Conservation (phyloP, 257 asterid species). For the Solanum pimpinellifolium region DNA sequence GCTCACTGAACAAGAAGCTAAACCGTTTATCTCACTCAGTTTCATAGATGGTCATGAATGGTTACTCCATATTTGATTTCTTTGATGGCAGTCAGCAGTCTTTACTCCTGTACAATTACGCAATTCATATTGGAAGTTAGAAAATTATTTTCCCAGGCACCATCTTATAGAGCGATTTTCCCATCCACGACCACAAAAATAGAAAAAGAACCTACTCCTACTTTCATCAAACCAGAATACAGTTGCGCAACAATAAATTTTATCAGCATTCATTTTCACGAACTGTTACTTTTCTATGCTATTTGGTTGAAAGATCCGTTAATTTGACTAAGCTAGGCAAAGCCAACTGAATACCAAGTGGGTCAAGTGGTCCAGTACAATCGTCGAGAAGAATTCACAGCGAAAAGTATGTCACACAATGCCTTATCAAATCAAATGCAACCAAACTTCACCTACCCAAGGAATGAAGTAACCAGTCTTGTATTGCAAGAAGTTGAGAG, state of each 20-base stretch:
- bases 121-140: background rate
- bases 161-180: background rate
- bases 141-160: background rate
- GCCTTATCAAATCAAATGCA: background rate
- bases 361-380: background rate
- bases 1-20: slow-evolving; percentile 63
- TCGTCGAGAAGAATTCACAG: background rate
- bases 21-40: slow-evolving; percentile 68
- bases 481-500: background rate
- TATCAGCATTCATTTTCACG: background rate
- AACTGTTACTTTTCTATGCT: background rate
- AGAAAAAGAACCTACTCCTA: background rate
- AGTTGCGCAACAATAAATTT: background rate
- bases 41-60: slow-evolving; percentile 86
- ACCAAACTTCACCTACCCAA: background rate
- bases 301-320: background rate
- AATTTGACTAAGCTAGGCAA: background rate
- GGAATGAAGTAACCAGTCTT: background rate
- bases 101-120: background rate
- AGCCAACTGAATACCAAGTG: background rate
- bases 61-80: slow-evolving; percentile 28
- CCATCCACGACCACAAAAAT: background rate
- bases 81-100: background rate
- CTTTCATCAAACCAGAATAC: background rate
- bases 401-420: background rate